A percentile compares a stretch with the other conserved stretches of the same genome.
phyloP scores from a whole-genome alignment of 345 rosid genomes.

The Hirschfeldia incana region DNA sequence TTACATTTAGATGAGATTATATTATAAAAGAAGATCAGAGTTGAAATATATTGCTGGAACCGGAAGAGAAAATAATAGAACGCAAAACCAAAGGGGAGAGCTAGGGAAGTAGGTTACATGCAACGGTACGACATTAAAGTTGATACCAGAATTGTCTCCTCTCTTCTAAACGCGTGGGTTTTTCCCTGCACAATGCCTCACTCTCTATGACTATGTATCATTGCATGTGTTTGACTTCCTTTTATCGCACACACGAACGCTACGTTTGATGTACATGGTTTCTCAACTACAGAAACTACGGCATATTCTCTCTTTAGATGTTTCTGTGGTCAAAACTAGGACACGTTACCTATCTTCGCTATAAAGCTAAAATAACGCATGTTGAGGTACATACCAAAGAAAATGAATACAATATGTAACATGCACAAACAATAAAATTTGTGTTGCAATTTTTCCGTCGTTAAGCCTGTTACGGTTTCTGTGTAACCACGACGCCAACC shows the following conservation, averaged over 20 bases:
- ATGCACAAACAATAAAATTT: not conserved
- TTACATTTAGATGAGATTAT: not conserved
- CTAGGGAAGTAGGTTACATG: conserved; percentile 37
- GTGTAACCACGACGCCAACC: not conserved
- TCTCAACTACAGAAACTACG: not conserved
- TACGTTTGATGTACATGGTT: not conserved
- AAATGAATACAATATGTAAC: not conserved
- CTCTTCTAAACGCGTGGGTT: conserved; percentile 37
- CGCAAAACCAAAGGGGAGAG: conserved; percentile 31
- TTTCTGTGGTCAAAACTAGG: not conserved
- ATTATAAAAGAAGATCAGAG: conserved; percentile 4
- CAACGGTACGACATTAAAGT: conserved; percentile 39
- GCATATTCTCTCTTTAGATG: not conserved
- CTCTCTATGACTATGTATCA: not conserved
- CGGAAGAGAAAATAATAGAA: not conserved
- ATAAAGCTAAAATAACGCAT: not conserved
- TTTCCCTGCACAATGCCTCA: conserved; percentile 22
- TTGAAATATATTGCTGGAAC: not conserved
- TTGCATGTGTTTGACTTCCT: not conserved
- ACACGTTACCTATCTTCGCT: not conserved
- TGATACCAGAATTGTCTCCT: conserved; percentile 39
- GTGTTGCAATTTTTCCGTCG: not conserved
- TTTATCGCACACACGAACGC: conserved; percentile 13
- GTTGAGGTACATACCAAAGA: not conserved
- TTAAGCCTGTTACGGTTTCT: not conserved